phyloP scores from a whole-genome alignment of 306 rosid genomes.

The Quercus robur region DNA sequence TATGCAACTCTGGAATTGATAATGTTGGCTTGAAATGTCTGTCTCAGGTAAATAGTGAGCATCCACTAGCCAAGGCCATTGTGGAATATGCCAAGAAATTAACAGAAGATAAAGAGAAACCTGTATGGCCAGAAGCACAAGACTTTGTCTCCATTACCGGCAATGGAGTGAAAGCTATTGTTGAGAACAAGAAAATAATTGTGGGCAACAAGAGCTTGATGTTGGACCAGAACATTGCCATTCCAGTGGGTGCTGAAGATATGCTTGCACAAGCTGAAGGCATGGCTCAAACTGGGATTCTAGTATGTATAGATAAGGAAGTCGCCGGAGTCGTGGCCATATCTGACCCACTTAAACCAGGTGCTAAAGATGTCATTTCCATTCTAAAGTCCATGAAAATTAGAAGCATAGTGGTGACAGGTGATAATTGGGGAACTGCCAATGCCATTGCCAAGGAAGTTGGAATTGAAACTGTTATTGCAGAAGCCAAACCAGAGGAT shows the following conservation, averaged over 20 bases:
- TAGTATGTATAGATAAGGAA: conserved; percentile 51
- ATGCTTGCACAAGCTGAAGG: conserved; percentile 55
- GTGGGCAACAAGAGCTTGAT: conserved; percentile 79
- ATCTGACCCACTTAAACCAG: conserved; percentile 77
- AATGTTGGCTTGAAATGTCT: background rate
- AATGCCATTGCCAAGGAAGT: conserved; percentile 75
- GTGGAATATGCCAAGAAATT: conserved; percentile 62
- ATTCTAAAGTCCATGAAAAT: conserved; percentile 73
- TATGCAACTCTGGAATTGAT: background rate
- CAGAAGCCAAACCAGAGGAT: conserved; percentile 74
- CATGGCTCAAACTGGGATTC: conserved; percentile 66
- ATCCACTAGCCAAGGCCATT: conserved; percentile 79
- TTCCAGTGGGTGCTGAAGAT: conserved; percentile 54
- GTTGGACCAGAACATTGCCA: conserved; percentile 37
- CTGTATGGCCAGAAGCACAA: conserved; percentile 60
- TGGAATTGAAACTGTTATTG: conserved; percentile 69
- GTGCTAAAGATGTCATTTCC: conserved; percentile 59
- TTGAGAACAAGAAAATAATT: conserved; percentile 48
- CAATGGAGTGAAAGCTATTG: conserved; percentile 67
- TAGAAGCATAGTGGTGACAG: conserved; percentile 71
- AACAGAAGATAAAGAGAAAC: conserved; percentile 43
- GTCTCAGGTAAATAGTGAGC: conserved; percentile 79
- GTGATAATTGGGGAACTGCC: conserved; percentile 93
- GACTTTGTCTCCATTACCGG: conserved; percentile 67
- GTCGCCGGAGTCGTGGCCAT: conserved; percentile 60